Evolutionary conservation across 2,329 filamentous ascomycete genomes (phyloP).

Genomic region (Biscogniauxia marginata): DNA sequence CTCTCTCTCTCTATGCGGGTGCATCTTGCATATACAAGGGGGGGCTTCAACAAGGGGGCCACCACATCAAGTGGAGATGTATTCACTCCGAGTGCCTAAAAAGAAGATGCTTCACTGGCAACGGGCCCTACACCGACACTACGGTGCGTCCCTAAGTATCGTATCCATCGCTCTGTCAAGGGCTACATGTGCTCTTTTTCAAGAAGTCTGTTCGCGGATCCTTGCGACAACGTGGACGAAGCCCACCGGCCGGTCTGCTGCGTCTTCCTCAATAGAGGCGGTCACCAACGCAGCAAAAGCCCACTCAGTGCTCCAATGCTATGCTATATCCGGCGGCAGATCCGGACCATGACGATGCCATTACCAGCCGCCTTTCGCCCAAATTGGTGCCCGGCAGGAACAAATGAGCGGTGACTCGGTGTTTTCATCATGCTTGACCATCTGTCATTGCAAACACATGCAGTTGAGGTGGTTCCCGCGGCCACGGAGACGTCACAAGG

Average conservation of each 20-base stretch:
- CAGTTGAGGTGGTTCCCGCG: neutral
- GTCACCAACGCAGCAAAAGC: neutral
- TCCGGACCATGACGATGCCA: neutral
- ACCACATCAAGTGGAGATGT: neutral
- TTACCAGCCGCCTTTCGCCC: neutral
- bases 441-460: neutral
- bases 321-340: neutral
- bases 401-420: neutral
- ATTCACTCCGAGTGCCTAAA: neutral
- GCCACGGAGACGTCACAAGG: neutral
- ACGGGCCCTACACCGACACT: neutral
- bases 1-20: neutral
- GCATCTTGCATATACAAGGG: neutral
- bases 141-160: neutral
- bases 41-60: neutral
- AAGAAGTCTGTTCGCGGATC: neutral
- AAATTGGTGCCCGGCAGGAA: neutral
- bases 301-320: neutral
- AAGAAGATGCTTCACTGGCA: neutral
- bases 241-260: neutral
- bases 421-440: neutral
- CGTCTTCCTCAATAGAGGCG: neutral
- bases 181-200: neutral
- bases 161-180: neutral
- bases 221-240: neutral